Base-by-base conservation (phyloP, 371 early-diverging fungal species). In the Mucor circinelloides region DNA sequence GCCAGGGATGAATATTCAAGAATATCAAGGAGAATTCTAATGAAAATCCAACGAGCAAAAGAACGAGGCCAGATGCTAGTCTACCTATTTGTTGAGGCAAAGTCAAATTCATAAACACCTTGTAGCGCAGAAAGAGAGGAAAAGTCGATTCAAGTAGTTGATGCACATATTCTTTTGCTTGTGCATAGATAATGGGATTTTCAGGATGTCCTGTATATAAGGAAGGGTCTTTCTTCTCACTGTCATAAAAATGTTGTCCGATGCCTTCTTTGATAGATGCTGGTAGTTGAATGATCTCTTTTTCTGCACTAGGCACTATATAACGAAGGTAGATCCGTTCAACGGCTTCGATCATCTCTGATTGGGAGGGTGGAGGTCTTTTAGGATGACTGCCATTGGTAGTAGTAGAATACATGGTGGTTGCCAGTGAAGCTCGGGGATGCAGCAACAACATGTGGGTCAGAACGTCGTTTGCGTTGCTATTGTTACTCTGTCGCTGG, bases 251-350 rank as follows among this genome's bases (percentile, higher is more conserved):
- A 21, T 67, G 56, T 23, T 71, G 59, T 8, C 63, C 44, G 30
- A 85, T 84, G 23, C 52, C 63, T 31, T 72, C 68, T 3, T 74
- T 80, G 32, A 83, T 70, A 6, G 31, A 82, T 17, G 55, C 65
- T 5, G 85, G 85, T 21, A 85, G 61, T 27, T 69, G 70, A 10
- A 40, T 25, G 5, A 86, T 60, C 64, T 84, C 84, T 63, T 84
- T 85, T 64, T 87, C 87, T 0, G 87, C 87, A 55, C 74, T 78
- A 0, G 84, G 84, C 12, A 80, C 80, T 52, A 90, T 74, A 60
- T 90, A 90, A 25, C 80, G 76, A 34, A 77, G 69, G 60, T 85
- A 87, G 46, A 90, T 90, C 1, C 83, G 78, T 52, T 89, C 88
- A 0, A 89, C 72, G 0, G 80, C 71, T 17, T 81, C 78, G 6